A percentile compares a stretch with the other conserved stretches of the same genome.
Conservation (phyloP, 768 basidiomycete genomes). For the Sarcodon sp. region DNA sequence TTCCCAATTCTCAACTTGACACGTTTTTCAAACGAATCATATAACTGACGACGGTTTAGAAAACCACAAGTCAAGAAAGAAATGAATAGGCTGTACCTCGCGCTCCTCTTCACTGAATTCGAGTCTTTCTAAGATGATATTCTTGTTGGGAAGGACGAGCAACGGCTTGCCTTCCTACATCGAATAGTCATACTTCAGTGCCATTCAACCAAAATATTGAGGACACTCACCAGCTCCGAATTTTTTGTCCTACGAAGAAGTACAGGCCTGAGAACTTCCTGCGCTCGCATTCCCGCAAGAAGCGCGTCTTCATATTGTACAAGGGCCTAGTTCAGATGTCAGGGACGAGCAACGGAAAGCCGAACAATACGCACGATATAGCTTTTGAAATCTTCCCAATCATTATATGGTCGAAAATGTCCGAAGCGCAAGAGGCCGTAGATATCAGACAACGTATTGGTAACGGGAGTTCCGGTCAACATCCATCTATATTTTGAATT, state of each 20-base stretch:
- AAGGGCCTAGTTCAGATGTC: conserved; percentile 23
- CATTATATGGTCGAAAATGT: conserved; percentile 38
- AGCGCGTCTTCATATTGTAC: conserved; percentile 44
- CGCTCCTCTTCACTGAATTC: conserved; percentile 58
- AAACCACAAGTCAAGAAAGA: background rate
- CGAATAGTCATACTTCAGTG: background rate
- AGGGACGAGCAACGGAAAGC: background rate
- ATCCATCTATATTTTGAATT: conserved; percentile 64
- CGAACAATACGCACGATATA: conserved; percentile 28
- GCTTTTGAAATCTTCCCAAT: conserved; percentile 55
- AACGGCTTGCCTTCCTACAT: conserved; percentile 52
- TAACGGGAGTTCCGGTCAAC: conserved; percentile 67
- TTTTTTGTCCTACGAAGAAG: conserved; percentile 68
- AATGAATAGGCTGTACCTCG: conserved; percentile 21
- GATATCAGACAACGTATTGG: conserved; percentile 63
- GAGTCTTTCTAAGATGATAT: conserved; percentile 44
- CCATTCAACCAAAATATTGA: background rate
- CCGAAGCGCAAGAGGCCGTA: conserved; percentile 64
- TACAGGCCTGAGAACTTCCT: conserved; percentile 51
- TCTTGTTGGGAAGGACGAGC: conserved; percentile 46
- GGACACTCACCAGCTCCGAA: conserved; percentile 23
- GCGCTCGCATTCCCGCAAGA: conserved; percentile 55
- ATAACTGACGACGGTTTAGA: conserved; percentile 24
- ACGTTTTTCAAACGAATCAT: conserved; percentile 41
- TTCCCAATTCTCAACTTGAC: conserved; percentile 43